These are phyloP conservation scores for Drechslera avenae DNA, from an alignment of 2,329 filamentous ascomycete species.

Conservation along the genomic window DNA sequence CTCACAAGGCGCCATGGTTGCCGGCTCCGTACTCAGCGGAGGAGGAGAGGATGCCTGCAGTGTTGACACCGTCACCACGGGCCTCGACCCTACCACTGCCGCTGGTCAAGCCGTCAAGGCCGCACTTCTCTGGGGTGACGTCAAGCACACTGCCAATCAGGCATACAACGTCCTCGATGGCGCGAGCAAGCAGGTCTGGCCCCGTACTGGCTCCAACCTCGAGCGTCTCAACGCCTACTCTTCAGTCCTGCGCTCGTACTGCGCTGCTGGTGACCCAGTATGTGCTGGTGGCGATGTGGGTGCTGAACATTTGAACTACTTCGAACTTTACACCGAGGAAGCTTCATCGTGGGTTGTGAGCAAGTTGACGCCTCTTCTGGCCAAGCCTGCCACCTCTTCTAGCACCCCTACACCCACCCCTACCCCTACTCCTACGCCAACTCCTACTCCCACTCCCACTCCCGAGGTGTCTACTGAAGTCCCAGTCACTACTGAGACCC, in stretches of 20 bases:
- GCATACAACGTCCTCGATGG: conserved; percentile 13
- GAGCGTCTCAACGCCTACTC: conserved; percentile 6
- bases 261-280: conserved; percentile 8
- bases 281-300: neutral
- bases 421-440: neutral
- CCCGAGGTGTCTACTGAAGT: neutral
- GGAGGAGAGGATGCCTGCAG: conserved; percentile 9
- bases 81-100: conserved; percentile 1
- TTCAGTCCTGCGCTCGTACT: conserved; percentile 11
- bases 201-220: conserved; percentile 9
- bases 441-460: neutral
- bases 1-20: conserved; percentile 12
- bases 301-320: conserved; percentile 11
- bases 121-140: conserved; percentile 8
- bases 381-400: conserved; percentile 3
- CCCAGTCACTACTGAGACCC: neutral
- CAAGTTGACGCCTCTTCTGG: conserved; percentile 9
- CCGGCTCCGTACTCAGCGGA: conserved; percentile 7
- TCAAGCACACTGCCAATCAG: conserved; percentile 12
- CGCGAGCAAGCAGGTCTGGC: conserved; percentile 10
- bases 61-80: conserved; percentile 5
- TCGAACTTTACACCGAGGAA: conserved; percentile 9
- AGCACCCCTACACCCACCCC: neutral
- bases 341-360: conserved; percentile 7
- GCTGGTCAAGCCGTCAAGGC: conserved; percentile 12